Base-by-base conservation (phyloP, 2,329 filamentous ascomycete genomes). In the Passalora sequoiae region DNA sequence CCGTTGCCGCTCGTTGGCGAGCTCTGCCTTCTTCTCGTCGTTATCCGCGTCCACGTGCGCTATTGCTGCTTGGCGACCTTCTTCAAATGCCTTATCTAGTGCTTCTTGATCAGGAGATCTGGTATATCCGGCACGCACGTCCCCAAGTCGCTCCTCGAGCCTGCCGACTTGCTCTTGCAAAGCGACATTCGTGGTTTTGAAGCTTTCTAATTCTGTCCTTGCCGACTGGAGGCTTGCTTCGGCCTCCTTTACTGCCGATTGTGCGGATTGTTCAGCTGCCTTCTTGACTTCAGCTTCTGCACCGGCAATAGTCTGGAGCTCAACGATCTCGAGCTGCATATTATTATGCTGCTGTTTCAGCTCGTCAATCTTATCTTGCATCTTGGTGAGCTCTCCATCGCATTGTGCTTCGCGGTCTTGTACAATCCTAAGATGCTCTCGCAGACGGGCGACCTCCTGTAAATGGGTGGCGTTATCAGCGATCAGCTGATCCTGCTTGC, bases 401-500 rank as follows among this genome's bases (percentile, higher is more conserved):
- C 24, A 7, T 12, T 27, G 24, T 12, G 6, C 12, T 12, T 27
- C 19, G 9, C 33, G 33, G 21, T 24, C 33, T n/a, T 46, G 41
- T 15, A 27, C 44, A 16, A 24, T 40, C 16, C 41, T 38, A 2
- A 59, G 29, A 43, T 53, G 42, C 24, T 52, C 46, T 31, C 44
- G 45, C 8, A 59, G 38, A 9, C 22, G 28, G 21, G 27, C 17
- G 12, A 57, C 53, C 4, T 24, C 38, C 31, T 57, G 50, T 9
- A 43, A 40, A 15, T 54, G 37, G 4, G 38, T 36, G n/a, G 47
- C 25, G 4, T 50, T 41, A 13, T 56, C 46, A 13, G 40, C 21
- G 7, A 41, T 16, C n/a, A 55, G 40, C 31, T 54, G 46, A 38
- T 57, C 42, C 6, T 42, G 46, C 30, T 48, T 41, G 21, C 30